Conservation (phyloP, 2,329 filamentous ascomycete genomes). For the Xylaria hypoxylon region DNA sequence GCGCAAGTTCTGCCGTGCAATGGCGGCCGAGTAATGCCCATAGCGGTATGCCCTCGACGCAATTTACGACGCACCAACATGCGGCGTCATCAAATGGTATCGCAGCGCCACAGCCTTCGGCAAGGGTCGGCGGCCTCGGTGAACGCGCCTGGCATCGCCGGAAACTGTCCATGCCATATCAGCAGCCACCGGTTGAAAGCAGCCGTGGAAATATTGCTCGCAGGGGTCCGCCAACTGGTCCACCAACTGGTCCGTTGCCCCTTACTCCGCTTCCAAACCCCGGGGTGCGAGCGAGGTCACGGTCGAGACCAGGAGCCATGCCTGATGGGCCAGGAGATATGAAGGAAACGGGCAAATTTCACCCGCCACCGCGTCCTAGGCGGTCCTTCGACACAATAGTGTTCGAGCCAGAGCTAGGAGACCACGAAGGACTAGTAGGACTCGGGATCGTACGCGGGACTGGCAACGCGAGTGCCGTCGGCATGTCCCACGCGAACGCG, state of each 20-base stretch:
- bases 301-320: background rate
- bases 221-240: constrained; percentile 32
- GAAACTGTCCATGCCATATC: constrained; percentile 43
- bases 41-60: background rate
- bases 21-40: constrained; percentile 5
- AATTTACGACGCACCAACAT: constrained; percentile 5
- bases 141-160: constrained; percentile 49
- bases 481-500: constrained; percentile 23
- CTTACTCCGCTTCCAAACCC: constrained; percentile 36
- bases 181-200: background rate
- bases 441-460: background rate
- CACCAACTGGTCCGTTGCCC: constrained; percentile 39
- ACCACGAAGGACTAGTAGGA: background rate
- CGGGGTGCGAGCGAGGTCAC: background rate
- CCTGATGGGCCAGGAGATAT: background rate
- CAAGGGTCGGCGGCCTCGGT: constrained; percentile 39
- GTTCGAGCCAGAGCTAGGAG: background rate
- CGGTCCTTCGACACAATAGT: constrained; percentile 39
- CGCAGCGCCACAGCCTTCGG: constrained; percentile 27
- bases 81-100: constrained; percentile 15
- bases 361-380: constrained; percentile 29
- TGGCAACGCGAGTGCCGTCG: background rate
- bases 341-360: background rate
- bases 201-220: constrained; percentile 10
- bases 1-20: constrained; percentile 31